Evolutionary conservation across 1,284 basidiomycete genomes (phyloP).

Genomic region (Phellinidium pouzarii): DNA sequence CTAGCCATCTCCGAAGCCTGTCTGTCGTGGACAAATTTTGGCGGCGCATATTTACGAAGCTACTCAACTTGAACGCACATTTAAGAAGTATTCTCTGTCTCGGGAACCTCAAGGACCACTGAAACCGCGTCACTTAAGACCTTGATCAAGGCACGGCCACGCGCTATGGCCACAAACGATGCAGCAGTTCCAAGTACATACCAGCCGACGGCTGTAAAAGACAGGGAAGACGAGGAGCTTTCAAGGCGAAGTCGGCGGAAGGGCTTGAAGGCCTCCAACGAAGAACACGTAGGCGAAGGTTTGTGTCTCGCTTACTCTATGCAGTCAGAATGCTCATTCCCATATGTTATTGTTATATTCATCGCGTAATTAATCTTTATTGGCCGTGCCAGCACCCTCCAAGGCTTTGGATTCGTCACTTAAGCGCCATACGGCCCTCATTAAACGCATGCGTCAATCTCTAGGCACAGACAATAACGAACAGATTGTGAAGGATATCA

Average conservation of each 20-base stretch:
- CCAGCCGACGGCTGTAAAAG: not conserved
- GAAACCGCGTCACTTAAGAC: not conserved
- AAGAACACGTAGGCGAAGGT: constrained; percentile 11
- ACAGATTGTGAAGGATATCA: constrained; percentile 86
- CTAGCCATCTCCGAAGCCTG: too few species aligned
- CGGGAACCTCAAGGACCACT: too few species aligned
- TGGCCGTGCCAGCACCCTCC: constrained; percentile 40
- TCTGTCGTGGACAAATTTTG: too few species aligned
- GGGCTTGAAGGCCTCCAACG: constrained; percentile 12
- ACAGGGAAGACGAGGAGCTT: constrained; percentile 17
- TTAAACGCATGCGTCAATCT: constrained; percentile 83
- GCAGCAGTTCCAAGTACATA: not conserved
- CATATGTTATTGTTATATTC: not conserved
- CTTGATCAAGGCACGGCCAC: not conserved
- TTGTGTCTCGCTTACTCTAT: not conserved
- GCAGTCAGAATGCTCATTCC: not conserved
- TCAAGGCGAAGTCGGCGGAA: constrained; percentile 12
- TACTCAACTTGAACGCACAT: too few species aligned
- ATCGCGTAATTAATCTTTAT: not conserved
- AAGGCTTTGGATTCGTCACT: constrained; percentile 82
- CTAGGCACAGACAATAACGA: constrained; percentile 75
- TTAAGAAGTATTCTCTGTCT: too few species aligned
- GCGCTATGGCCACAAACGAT: not conserved
- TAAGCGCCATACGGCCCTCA: constrained; percentile 88
- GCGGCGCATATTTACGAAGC: too few species aligned